Evolutionary conservation across 257 asterid genomes (phyloP).

Genomic region (Coffea canephora): DNA sequence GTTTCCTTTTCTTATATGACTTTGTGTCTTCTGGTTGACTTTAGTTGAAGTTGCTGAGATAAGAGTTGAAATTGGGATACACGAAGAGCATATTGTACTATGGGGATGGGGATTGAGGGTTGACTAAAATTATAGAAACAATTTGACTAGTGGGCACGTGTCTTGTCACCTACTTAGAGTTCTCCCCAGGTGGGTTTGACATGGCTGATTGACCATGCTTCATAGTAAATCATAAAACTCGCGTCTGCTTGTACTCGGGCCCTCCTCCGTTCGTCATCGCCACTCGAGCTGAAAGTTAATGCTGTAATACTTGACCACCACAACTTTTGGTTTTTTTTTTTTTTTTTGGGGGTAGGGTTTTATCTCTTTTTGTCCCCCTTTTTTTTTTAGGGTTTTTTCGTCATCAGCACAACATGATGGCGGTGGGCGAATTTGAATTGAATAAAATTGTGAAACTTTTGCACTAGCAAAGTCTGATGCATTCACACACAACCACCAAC

Average conservation of each 20-base stretch:
- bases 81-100: conserved; percentile 7
- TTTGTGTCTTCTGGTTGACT: conserved; percentile 7
- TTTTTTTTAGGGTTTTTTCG: background rate
- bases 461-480: conserved; percentile 8
- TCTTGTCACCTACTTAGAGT: conserved; percentile 14
- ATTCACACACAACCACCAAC: conserved; percentile 15
- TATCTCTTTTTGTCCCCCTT: too few relatives aligned
- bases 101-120: conserved; percentile 7
- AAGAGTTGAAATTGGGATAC: conserved; percentile 6
- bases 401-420: background rate
- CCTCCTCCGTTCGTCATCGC: conserved; percentile 1
- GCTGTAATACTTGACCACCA: conserved; percentile 2
- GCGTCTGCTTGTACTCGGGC: background rate
- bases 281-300: background rate
- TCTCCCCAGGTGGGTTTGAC: conserved; percentile 29
- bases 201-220: conserved; percentile 10
- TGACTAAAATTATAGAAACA: background rate
- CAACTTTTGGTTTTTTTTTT: background rate
- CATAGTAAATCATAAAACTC: background rate
- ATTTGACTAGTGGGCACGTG: conserved; percentile 21
- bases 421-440: background rate
- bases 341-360: too few relatives aligned
- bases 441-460: background rate
- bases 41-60: background rate
- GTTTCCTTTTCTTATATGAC: background rate